Percentiles rank a stretch among this genome's conserved stretches.
Conservation (phyloP, 139 green algal genomes). For the Coccomyxa sp. region DNA sequence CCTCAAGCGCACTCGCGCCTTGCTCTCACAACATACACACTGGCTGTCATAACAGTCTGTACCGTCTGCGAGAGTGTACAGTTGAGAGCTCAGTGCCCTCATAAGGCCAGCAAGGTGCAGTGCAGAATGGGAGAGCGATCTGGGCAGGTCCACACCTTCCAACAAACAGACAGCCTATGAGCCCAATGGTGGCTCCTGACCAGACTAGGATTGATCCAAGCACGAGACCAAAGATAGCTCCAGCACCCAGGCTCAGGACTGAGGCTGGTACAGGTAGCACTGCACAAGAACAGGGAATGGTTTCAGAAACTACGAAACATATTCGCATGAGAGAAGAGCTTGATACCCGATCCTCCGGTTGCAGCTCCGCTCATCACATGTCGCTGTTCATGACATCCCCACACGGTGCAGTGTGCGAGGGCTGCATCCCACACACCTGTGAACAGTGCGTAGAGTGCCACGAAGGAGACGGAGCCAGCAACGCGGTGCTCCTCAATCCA, state of each 20-base stretch:
- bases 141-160: too few relatives aligned
- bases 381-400: not conserved
- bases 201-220: not conserved
- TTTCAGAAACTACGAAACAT: not conserved
- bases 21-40: not conserved
- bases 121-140: not conserved
- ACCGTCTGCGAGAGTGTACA: not conserved
- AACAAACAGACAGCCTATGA: not conserved
- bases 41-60: not conserved
- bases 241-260: not conserved
- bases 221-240: not conserved
- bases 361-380: not conserved
- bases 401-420: not conserved
- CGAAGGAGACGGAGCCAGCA: not conserved
- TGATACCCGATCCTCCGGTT: not conserved
- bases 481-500: not conserved
- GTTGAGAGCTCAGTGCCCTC: not conserved
- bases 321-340: not conserved
- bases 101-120: not conserved
- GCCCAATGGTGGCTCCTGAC: not conserved
- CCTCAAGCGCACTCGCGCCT: not conserved
- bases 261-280: not conserved
- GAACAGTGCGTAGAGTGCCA: not conserved
- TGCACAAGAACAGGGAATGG: too few relatives aligned
- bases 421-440: not conserved